These are phyloP conservation scores for Pseudophaeomoniella oleicola DNA, from an alignment of 2,329 filamentous ascomycete species.

Conservation along the genomic window DNA sequence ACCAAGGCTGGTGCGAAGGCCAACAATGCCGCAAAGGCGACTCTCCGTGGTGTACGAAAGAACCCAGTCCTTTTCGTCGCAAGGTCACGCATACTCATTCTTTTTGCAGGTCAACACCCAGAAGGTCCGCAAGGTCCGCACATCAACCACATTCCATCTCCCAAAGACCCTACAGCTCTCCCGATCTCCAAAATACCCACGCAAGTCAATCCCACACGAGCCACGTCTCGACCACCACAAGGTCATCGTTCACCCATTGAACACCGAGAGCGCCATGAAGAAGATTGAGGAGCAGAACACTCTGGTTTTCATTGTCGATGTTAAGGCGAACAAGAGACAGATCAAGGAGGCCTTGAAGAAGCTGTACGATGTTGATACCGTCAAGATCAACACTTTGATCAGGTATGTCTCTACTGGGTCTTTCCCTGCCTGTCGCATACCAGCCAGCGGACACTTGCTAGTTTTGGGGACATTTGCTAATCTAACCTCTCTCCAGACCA, in stretches of 20 bases:
- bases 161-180: conserved; percentile 92
- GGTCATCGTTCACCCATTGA: conserved; percentile 94
- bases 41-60: conserved; percentile 79
- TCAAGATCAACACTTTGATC: conserved; percentile 99
- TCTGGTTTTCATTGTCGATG: conserved; percentile 89
- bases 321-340: conserved; percentile 99
- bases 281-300: conserved; percentile 99
- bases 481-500: conserved; percentile 49
- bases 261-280: conserved; percentile 99
- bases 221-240: conserved; percentile 94
- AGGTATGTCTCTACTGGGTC: conserved; percentile 46
- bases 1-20: conserved; percentile 61
- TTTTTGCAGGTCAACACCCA: conserved; percentile 54
- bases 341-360: conserved; percentile 98
- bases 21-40: conserved; percentile 85
- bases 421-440: no score
- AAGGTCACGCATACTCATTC: no score
- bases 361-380: conserved; percentile 93
- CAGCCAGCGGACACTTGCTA: neutral
- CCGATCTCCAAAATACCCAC: conserved; percentile 86
- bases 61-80: conserved; percentile 2
- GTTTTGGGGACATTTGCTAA: neutral
- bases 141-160: conserved; percentile 88
- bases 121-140: conserved; percentile 87
- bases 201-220: conserved; percentile 81